Evolutionary conservation across 1,284 basidiomycete species (phyloP).

Genomic region (Moniliophthora roreri): DNA sequence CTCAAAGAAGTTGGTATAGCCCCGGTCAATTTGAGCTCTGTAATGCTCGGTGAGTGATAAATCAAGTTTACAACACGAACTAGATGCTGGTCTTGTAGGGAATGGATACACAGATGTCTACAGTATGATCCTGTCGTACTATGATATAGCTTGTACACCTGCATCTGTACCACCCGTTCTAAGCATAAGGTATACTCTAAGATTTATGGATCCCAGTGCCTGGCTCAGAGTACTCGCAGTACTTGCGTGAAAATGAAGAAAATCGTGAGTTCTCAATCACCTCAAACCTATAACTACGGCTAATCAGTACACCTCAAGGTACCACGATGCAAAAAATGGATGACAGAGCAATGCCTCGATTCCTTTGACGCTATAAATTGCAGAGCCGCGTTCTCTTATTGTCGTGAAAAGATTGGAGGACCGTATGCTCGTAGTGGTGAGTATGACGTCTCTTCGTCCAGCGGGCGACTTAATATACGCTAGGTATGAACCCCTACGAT

Average conservation of each 20-base stretch:
- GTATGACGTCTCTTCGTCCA: background rate
- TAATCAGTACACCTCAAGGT: conserved; percentile 28
- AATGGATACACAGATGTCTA: conserved; percentile 54
- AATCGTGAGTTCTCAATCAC: conserved; percentile 31
- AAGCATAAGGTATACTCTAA: conserved; percentile 31
- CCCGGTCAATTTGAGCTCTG: conserved; percentile 76
- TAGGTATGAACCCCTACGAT: conserved; percentile 31
- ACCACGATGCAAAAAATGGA: conserved; percentile 50
- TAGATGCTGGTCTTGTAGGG: conserved; percentile 33
- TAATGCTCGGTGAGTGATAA: conserved; percentile 71
- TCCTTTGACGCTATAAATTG: conserved; percentile 34
- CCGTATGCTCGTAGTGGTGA: conserved; percentile 18
- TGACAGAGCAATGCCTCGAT: conserved; percentile 21
- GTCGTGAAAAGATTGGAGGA: conserved; percentile 19
- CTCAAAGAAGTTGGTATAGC: conserved; percentile 59
- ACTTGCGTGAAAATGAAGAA: conserved; percentile 50
- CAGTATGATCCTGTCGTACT: conserved; percentile 40
- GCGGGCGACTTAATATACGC: background rate
- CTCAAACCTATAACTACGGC: background rate
- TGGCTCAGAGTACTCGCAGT: conserved; percentile 17
- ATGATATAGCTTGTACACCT: conserved; percentile 51
- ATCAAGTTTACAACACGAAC: background rate
- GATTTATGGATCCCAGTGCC: conserved; percentile 19
- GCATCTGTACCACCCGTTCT: conserved; percentile 34
- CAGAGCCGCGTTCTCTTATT: conserved; percentile 33